Evolutionary conservation across 805 yeast genomes (phyloP).

Genomic region (Zygosaccharomyces bailii): DNA sequence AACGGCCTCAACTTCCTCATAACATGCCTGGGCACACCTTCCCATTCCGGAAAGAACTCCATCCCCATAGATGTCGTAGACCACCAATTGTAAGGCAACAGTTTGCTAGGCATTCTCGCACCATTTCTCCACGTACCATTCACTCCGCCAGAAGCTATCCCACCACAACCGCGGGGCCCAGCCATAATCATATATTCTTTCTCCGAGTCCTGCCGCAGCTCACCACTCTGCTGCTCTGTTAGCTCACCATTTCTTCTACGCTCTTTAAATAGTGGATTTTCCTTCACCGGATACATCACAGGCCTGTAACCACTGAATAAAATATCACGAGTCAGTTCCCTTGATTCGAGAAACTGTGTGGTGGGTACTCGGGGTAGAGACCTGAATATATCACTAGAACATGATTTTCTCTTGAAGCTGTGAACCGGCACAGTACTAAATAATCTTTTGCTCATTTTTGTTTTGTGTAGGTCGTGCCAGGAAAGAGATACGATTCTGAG

Average conservation of each 20-base stretch:
- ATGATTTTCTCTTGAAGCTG: conserved; percentile 11
- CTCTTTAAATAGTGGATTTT: conserved; percentile 31
- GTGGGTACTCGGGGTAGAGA: conserved; percentile 35
- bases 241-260: conserved; percentile 13
- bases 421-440: conserved; percentile 9
- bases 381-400: conserved; percentile 19
- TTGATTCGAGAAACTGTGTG: conserved; percentile 30
- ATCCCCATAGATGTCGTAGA: conserved; percentile 31
- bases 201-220: not conserved
- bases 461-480: no score
- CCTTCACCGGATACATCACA: conserved; percentile 32
- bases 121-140: conserved; percentile 34
- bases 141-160: conserved; percentile 32
- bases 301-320: conserved; percentile 36
- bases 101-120: conserved; percentile 19
- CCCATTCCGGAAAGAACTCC: conserved; percentile 35
- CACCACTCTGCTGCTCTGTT: conserved; percentile 5
- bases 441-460: conserved; percentile 8
- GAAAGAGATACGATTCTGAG: no score
- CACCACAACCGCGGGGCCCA: conserved; percentile 32
- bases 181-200: conserved; percentile 16
- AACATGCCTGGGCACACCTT: conserved; percentile 26
- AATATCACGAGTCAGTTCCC: conserved; percentile 30
- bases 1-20: conserved; percentile 29
- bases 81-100: conserved; percentile 31